Evolutionary conservation across 495 filamentous ascomycete genomes (phyloP).

Genomic region (Penicillium herquei): DNA sequence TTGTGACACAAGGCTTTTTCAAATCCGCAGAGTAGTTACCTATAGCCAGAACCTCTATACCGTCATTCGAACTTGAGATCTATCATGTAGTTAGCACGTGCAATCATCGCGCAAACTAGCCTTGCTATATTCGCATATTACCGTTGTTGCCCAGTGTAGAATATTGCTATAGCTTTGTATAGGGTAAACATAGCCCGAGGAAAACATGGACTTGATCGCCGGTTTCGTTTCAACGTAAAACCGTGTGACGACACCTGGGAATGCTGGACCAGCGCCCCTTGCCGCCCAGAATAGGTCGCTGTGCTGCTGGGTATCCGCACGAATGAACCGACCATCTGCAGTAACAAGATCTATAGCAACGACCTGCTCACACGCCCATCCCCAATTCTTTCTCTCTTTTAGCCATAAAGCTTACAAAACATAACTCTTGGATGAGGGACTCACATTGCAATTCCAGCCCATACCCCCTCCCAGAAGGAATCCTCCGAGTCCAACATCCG

Average conservation of each 20-base stretch:
- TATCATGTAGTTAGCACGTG: not conserved
- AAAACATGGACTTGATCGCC: not conserved
- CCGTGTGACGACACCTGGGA: constrained; percentile 45
- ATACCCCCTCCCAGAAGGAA: constrained; percentile 55
- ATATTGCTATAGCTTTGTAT: not conserved
- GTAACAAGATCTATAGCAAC: constrained; percentile 49
- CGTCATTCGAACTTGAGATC: not conserved
- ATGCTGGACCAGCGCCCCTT: constrained; percentile 50
- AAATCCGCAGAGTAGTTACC: not conserved
- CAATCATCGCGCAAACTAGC: not conserved
- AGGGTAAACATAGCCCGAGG: not conserved
- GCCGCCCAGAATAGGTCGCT: constrained; percentile 48
- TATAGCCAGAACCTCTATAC: not conserved
- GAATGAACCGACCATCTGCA: constrained; percentile 32
- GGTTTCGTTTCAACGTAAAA: not conserved
- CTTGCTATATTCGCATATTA: not conserved
- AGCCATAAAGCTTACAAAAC: not conserved
- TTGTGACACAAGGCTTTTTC: not conserved
- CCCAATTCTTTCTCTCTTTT: constrained; percentile 40
- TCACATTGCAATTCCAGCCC: constrained; percentile 52
- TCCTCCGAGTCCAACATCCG: constrained; percentile 54
- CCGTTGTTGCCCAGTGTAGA: not conserved
- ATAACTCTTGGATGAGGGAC: not conserved
- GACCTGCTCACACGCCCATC: constrained; percentile 52
- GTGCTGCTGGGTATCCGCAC: constrained; percentile 36